Percentiles rank a stretch among this genome's conserved stretches.
These are phyloP conservation scores for Agaricus blazei DNA, from an alignment of 768 basidiomycete genomes.

Conservation along the genomic window DNA sequence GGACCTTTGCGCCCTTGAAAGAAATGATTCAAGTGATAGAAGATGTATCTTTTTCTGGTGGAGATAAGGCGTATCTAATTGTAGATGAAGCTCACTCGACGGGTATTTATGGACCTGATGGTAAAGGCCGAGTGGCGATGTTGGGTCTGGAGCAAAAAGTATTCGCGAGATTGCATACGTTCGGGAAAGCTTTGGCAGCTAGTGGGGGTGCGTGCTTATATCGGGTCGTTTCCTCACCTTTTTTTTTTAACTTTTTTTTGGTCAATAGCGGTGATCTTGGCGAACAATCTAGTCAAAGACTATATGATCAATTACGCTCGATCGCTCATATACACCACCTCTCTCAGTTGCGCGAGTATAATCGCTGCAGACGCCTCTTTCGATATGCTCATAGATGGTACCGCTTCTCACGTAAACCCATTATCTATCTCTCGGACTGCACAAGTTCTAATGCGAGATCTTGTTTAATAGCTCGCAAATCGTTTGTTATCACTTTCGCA, in stretches of 20 bases:
- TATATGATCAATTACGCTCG: constrained; percentile 92
- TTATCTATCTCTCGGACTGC: background rate
- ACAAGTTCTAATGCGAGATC: background rate
- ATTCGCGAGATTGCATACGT: constrained; percentile 79
- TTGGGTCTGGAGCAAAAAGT: constrained; percentile 70
- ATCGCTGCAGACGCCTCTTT: constrained; percentile 74
- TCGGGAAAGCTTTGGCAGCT: constrained; percentile 86
- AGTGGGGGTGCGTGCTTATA: constrained; percentile 65
- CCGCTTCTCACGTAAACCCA: constrained; percentile 49
- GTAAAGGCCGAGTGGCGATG: constrained; percentile 67
- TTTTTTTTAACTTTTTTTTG: background rate
- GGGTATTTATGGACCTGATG: constrained; percentile 78
- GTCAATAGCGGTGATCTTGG: constrained; percentile 65
- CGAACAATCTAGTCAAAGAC: constrained; percentile 64
- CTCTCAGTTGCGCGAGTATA: constrained; percentile 71
- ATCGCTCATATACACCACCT: constrained; percentile 88
- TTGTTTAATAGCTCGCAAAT: constrained; percentile 20
- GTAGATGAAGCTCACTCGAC: constrained; percentile 96
- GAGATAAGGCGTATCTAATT: constrained; percentile 61
- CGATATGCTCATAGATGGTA: constrained; percentile 69
- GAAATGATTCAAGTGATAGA: constrained; percentile 64
- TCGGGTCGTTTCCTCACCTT: background rate
- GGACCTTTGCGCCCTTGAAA: constrained; percentile 74
- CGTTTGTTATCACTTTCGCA: constrained; percentile 41
- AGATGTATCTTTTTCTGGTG: constrained; percentile 44